Evolutionary conservation across 352 stramenopile species (phyloP).

Genomic region (Globisporangium nagaii): DNA sequence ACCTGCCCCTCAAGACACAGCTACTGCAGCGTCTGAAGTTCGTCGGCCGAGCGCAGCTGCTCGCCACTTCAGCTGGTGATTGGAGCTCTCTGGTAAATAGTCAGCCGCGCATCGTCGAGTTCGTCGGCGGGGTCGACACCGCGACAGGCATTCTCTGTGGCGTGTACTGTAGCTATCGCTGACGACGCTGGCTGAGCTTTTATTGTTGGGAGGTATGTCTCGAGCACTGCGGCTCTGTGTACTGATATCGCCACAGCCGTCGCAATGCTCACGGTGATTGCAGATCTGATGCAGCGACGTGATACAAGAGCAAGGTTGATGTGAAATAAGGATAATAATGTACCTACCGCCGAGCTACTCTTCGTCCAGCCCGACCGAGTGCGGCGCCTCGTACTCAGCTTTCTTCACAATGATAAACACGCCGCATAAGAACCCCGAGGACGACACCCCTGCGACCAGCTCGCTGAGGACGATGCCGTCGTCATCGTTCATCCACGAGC

Average conservation of each 20-base stretch:
- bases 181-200: too few species aligned
- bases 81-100: not conserved
- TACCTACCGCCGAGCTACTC: too few species aligned
- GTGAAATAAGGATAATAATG: too few species aligned
- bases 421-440: slow-evolving; percentile 29
- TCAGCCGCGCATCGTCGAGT: not conserved
- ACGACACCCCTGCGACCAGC: slow-evolving; percentile 28
- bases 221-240: too few species aligned
- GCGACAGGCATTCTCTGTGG: not conserved
- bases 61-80: not conserved
- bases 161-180: not conserved
- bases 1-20: slow-evolving; percentile 20
- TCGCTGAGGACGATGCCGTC: slow-evolving; percentile 25
- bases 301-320: too few species aligned
- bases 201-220: too few species aligned
- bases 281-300: too few species aligned
- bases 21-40: slow-evolving; percentile 10
- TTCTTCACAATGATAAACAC: slow-evolving; percentile 30
- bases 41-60: not conserved
- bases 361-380: not conserved
- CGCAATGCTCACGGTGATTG: too few species aligned
- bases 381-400: slow-evolving; percentile 10
- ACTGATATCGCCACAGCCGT: too few species aligned
- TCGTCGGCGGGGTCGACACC: not conserved
- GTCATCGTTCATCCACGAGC: slow-evolving; percentile 39